These are phyloP conservation scores for Phlebopus sp. DNA, from an alignment of 1,284 basidiomycete species.

Conservation along the genomic window DNA sequence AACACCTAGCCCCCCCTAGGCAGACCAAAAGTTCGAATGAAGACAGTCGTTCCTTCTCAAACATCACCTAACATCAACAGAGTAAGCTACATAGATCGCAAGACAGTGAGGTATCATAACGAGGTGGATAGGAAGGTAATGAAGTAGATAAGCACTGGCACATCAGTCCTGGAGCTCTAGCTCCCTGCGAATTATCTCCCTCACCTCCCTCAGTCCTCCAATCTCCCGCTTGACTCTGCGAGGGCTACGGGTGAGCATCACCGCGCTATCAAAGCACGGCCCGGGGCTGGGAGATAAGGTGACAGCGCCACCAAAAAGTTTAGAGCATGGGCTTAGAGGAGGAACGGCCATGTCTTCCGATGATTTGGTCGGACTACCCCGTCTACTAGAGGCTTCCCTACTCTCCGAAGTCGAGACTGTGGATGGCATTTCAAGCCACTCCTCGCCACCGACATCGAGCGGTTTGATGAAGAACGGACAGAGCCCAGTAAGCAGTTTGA, in stretches of 20 bases:
- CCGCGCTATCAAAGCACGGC: conserved; percentile 51
- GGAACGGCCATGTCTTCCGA: conserved; percentile 21
- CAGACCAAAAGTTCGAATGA: too few species aligned
- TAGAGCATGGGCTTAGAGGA: conserved; percentile 36
- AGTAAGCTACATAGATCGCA: conserved; percentile 24
- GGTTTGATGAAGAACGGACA: conserved; percentile 76
- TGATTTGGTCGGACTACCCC: conserved; percentile 37
- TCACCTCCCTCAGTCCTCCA: conserved; percentile 70
- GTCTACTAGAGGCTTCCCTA: conserved; percentile 13
- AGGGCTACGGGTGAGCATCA: conserved; percentile 65
- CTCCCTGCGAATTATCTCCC: conserved; percentile 75
- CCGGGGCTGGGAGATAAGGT: conserved; percentile 35
- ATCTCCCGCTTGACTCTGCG: conserved; percentile 62
- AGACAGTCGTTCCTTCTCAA: too few species aligned
- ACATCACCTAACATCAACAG: too few species aligned
- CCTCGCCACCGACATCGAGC: conserved; percentile 61
- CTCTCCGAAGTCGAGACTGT: conserved; percentile 28
- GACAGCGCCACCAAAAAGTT: conserved; percentile 15
- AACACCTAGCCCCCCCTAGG: too few species aligned
- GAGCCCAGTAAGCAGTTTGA: conserved; percentile 58
- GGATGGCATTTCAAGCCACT: conserved; percentile 81
- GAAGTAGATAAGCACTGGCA: conserved; percentile 23
- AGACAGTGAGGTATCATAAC: conserved; percentile 12
- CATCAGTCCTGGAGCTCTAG: conserved; percentile 63
- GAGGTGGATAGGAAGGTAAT: too few species aligned